Evolutionary conservation across 139 green algal genomes (phyloP).

Genomic region (Chloropicon primus): DNA sequence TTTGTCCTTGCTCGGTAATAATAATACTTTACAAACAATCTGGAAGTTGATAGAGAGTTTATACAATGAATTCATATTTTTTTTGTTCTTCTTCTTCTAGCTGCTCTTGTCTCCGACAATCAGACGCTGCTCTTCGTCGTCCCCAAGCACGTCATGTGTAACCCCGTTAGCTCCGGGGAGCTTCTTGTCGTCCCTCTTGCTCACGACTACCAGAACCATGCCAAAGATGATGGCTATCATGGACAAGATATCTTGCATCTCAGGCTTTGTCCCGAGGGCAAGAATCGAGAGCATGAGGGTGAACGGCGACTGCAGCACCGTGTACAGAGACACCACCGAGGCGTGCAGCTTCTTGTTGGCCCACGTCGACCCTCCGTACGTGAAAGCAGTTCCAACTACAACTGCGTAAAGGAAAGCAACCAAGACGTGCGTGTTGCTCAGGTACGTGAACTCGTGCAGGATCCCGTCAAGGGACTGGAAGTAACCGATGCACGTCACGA

Average conservation of each 20-base stretch:
- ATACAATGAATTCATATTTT: background rate
- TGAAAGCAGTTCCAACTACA: background rate
- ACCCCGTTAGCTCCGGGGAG: background rate
- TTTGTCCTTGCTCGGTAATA: no score
- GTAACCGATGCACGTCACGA: constrained; percentile 1
- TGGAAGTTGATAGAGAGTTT: background rate
- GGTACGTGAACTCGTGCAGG: background rate
- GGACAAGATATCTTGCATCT: background rate
- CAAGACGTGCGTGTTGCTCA: background rate
- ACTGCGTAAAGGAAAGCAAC: background rate
- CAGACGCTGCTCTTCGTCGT: background rate
- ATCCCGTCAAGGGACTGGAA: background rate
- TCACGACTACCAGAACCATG: background rate
- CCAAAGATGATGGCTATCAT: background rate
- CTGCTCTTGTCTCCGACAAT: background rate
- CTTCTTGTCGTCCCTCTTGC: background rate
- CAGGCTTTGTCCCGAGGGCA: background rate
- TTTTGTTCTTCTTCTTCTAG: background rate
- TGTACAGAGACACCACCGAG: background rate
- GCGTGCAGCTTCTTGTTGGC: background rate
- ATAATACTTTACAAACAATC: no score
- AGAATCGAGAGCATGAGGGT: background rate
- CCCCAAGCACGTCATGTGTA: background rate
- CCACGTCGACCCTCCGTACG: background rate
- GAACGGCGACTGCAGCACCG: background rate